Base-by-base conservation (phyloP, 805 yeast genomes). In the Yarrowia alimentaria region DNA sequence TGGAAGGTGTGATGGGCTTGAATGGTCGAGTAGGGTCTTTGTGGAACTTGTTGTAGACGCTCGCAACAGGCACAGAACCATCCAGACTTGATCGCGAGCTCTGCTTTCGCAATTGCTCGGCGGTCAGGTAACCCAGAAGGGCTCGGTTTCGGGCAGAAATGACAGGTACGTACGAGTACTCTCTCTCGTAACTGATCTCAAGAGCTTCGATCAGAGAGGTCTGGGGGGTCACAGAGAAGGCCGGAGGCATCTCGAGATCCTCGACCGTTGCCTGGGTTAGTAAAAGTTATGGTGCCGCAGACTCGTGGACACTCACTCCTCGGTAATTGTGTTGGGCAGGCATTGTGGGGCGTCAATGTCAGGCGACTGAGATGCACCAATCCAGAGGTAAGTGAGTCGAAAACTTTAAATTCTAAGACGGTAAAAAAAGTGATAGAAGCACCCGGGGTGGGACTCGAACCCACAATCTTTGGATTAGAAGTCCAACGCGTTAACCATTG, bases 201-300 rank as follows among this genome's bases (percentile, higher is more conserved):
- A 76, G 63, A 9, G 82, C 83, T 38, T 69, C 70, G n/a, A 62
- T 64, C 28, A 79, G 61, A 6, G 68, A 67, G 7, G 78, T 74
- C 13, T 68, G 60, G 1, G 81, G 80, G 42, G 70, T 69, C 22
- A 79, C 73, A 9, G 80, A 70, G 24, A 76, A 64, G 17, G 82
- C 82, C 1, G 83, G 83, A 32, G 74, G 73, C 42, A 77, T 70
- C 60, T 78, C 80, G 54, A 79, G 69, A 57, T 79, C 83, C 60
- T 79, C 83, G 6, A 79, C 72, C 2, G 80, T 76, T 10, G 83
- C 81, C 58, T 69, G 25, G 4, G 53, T 52, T 2, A 18, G 9
- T 9, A 4, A 18, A 13, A 13, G 12, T 14, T n/a, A 11, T 5
- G 11, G 11, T 5, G 9, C n/a, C n/a, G n/a, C n/a, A n/a, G n/a